Evolutionary conservation across 2,329 filamentous ascomycete species (phyloP), one percentile per base, ranked within the genome.

Genomic region (Cladosporium halotolerans): DNA sequence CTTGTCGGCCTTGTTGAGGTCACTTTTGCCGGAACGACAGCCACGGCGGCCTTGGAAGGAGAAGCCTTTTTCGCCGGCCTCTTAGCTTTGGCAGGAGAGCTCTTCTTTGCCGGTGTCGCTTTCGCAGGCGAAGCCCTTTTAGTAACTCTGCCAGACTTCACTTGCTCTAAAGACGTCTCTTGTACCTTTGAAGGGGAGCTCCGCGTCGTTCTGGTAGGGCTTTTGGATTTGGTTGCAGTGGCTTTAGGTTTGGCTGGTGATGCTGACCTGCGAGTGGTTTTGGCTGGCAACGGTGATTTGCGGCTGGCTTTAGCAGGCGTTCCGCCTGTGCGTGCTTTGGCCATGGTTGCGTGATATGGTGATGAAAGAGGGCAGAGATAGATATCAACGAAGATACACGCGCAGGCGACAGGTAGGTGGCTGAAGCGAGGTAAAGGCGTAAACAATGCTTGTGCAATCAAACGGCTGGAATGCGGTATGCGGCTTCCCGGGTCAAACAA

Each of bases 11-110:
- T 19, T 28, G 23, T 28, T 7, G 23, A 42, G 2, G 43, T 43
- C 46, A 38, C 40, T 45, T 49, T 52, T 3, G 19, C 14, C 28
- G 44, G 52, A 5, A 28, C 23, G 23, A 28, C 23, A 28, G 23
- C 23, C 23, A 28, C 23, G n/a, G 45, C 36, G 38, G 54, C 45
- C 39, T 57, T 58, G 11, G 38, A 45, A 44, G 51, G 53, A 18
- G 54, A 44, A 13, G 54, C 39, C 5, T 50, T 44, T 43, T 50
- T 50, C 36, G 40, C 34, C 23, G 23, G 23, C 1, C 23, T 28
- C 34, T 50, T 32, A 44, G 54, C 41, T 33, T 57, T 58, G n/a
- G 34, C 45, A 46, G 52, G 51, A 23, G 55, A 41, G 8, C 52
- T 38, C 4, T 48, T 45, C 45, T 52, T 52, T 33, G 42, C 32